phyloP scores from a whole-genome alignment of 345 rosid genomes.

The Syzygium jambos region DNA sequence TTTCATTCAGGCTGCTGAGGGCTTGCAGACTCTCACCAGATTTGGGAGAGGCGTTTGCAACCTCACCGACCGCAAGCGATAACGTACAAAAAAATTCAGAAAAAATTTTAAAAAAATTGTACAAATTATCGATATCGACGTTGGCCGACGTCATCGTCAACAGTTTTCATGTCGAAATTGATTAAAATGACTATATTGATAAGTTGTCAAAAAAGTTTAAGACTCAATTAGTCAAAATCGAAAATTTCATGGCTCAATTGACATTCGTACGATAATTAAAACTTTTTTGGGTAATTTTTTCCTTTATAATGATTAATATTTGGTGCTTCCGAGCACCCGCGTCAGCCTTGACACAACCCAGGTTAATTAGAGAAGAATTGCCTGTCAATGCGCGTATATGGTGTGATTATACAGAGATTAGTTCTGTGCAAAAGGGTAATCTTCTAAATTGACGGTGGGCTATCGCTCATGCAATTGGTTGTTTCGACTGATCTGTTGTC shows the following conservation, averaged over 20 bases:
- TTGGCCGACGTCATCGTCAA: accelerated
- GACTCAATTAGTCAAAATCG: neutral
- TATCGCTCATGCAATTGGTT: neutral
- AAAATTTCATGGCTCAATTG: accelerated
- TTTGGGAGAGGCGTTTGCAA: neutral
- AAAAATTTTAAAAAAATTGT: neutral
- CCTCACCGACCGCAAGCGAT: too few relatives aligned
- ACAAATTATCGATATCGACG: accelerated
- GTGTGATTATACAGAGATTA: neutral
- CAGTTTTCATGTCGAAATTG: accelerated
- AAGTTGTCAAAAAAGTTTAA: neutral
- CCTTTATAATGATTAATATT: neutral
- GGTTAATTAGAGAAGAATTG: neutral
- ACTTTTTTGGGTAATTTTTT: neutral
- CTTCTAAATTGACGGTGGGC: neutral
- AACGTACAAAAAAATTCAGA: too few relatives aligned
- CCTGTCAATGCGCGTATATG: neutral
- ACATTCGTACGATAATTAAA: too few relatives aligned
- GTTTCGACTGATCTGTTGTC: neutral
- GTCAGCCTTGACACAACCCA: neutral
- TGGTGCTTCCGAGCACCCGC: neutral
- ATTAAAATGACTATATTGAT: accelerated
- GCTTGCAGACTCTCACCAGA: neutral
- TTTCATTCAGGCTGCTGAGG: accelerated
- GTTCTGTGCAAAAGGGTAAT: neutral